Evolutionary conservation across 2,329 filamentous ascomycete genomes (phyloP).

Genomic region (Ophiostoma novo-ulmi): DNA sequence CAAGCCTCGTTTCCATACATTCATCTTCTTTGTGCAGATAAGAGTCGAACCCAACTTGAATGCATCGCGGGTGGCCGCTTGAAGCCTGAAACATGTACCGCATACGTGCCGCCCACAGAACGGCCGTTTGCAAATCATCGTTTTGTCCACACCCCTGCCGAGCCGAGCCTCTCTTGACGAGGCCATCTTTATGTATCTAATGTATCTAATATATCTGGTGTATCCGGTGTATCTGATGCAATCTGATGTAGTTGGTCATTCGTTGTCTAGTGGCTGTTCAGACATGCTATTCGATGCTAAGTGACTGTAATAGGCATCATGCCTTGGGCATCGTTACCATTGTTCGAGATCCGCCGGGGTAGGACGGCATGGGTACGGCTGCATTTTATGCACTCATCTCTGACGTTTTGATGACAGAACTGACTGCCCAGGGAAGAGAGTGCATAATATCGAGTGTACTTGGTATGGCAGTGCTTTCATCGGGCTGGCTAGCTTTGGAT

Average conservation of each 20-base stretch:
- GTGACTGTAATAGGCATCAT: background rate
- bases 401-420: background rate
- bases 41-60: background rate
- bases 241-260: background rate
- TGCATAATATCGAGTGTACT: background rate
- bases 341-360: background rate
- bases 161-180: constrained; percentile 6
- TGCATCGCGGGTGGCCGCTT: background rate
- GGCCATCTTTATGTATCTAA: background rate
- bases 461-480: background rate
- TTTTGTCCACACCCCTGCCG: background rate
- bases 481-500: background rate
- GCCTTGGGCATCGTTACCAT: background rate
- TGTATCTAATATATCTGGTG: background rate
- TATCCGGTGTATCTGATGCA: background rate
- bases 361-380: background rate
- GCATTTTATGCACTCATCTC: background rate
- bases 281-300: background rate
- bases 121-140: background rate
- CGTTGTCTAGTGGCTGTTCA: background rate
- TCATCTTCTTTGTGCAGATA: no score
- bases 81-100: background rate
- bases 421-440: background rate
- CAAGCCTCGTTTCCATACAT: background rate
- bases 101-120: background rate